A percentile compares a stretch with the other conserved stretches of the same genome.
Conservation (phyloP, 139 green algal species). For the Coelastrella sp. region DNA sequence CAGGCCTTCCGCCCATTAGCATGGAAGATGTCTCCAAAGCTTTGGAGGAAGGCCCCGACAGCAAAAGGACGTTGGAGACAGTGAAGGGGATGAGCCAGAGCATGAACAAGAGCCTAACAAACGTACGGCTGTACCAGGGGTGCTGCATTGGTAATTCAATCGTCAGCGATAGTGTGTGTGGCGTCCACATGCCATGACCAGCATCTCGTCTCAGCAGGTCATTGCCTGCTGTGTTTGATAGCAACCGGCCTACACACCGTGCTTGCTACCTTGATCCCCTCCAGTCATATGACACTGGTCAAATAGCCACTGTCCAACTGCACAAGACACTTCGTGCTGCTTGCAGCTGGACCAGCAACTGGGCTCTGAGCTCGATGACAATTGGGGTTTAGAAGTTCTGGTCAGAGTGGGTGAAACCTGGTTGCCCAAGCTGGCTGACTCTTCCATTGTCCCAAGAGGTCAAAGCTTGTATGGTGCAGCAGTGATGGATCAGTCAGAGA, state of each 20-base stretch:
- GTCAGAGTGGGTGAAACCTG: slow-evolving; percentile 82
- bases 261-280: no score
- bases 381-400: slow-evolving; percentile 83
- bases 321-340: no score
- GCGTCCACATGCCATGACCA: no score
- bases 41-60: slow-evolving; percentile 17
- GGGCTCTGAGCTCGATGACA: slow-evolving; percentile 66
- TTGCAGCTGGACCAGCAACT: no score
- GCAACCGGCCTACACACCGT: no score
- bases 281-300: no score
- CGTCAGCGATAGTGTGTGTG: no score
- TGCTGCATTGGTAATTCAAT: no score
- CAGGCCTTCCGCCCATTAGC: neutral
- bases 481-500: neutral
- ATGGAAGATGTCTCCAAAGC: slow-evolving; percentile 7
- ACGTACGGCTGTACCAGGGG: neutral
- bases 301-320: no score
- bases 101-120: slow-evolving; percentile 27
- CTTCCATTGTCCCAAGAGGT: neutral
- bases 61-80: slow-evolving; percentile 6
- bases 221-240: no score
- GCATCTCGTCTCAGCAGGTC: no score
- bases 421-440: slow-evolving; percentile 72
- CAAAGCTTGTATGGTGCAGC: slow-evolving; percentile 10
- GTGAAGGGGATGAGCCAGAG: slow-evolving; percentile 26